Evolutionary conservation across 345 rosid species (phyloP).

Genomic region (Acer negundo): DNA sequence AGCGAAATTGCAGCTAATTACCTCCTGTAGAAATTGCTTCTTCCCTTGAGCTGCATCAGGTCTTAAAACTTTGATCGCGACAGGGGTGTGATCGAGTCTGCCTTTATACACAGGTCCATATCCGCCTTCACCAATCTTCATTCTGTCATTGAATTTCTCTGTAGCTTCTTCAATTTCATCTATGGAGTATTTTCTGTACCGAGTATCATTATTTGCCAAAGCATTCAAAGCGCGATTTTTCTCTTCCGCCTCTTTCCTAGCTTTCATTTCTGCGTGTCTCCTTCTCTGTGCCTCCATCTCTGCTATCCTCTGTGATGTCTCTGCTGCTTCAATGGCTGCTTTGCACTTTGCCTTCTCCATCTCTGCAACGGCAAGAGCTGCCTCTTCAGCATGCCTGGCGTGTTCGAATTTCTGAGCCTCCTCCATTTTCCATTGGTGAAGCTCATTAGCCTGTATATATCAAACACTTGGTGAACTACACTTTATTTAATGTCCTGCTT

Average conservation of each 20-base stretch:
- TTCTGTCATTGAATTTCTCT: conserved; percentile 40
- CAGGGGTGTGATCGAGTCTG: conserved; percentile 84
- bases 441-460: conserved; percentile 65
- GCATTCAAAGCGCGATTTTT: conserved; percentile 70
- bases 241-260: conserved; percentile 64
- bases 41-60: conserved; percentile 93
- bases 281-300: conserved; percentile 69
- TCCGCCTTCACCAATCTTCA: conserved; percentile 90
- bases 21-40: conserved; percentile 91
- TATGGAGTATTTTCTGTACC: conserved; percentile 74
- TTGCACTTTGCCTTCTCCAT: conserved; percentile 85
- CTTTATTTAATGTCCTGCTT: neutral
- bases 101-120: conserved; percentile 93
- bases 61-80: conserved; percentile 85
- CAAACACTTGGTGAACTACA: neutral
- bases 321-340: conserved; percentile 87
- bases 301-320: conserved; percentile 69
- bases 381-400: conserved; percentile 71
- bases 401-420: conserved; percentile 71
- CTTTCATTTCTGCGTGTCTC: conserved; percentile 71
- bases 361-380: conserved; percentile 77
- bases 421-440: conserved; percentile 65
- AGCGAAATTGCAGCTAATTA: conserved; percentile 18
- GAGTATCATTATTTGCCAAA: conserved; percentile 55
- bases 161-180: conserved; percentile 86